Evolutionary conservation across 805 yeast species (phyloP), one percentile per base, ranked within the genome.

Genomic region (Candida pini): DNA sequence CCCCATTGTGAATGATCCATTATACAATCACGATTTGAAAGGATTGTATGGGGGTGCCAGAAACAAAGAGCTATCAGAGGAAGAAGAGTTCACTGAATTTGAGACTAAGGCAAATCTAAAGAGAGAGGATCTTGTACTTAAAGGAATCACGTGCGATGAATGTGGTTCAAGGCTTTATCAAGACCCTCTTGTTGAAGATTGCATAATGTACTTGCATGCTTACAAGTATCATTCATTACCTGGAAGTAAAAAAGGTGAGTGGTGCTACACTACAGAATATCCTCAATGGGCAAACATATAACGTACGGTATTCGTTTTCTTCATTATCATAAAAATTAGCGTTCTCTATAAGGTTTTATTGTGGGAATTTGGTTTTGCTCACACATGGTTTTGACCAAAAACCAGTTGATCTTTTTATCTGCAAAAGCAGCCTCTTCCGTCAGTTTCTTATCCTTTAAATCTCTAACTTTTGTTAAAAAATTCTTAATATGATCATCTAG

Each of bases 211-310:
- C 62, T 54, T 75, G 34, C 80, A 75, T 55, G 72, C 80, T 2
- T 56, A 45, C 26, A 53, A 54, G 23, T 70, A 73, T 40, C 49
- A 48, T 17, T 57, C 60, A 15, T 40, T 45, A 4, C 49, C 41
- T 3, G 42, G 39, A n/a, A n/a, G n/a, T n/a, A n/a, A n/a, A n/a
- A n/a, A n/a, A n/a, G n/a, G 5, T 9, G 34, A 31, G 5, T 57
- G 69, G 54, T 43, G 47, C 7, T 76, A 64, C 41, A 56, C 65
- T 36, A 67, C 79, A 0, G 50, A 47, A 1, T 34, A 52, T 14
- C 84, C 84, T 0, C 22, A 30, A 0, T 77, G 84, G 83, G 54
- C 64, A 9, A 21, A 49, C n/a, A 48, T 59, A n/a, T 48, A 28
- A 40, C 15, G 26, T n/a, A n/a, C n/a, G n/a, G n/a, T n/a, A n/a